phyloP scores from a whole-genome alignment of 495 filamentous ascomycete species.

The Margaritispora aquatica region DNA sequence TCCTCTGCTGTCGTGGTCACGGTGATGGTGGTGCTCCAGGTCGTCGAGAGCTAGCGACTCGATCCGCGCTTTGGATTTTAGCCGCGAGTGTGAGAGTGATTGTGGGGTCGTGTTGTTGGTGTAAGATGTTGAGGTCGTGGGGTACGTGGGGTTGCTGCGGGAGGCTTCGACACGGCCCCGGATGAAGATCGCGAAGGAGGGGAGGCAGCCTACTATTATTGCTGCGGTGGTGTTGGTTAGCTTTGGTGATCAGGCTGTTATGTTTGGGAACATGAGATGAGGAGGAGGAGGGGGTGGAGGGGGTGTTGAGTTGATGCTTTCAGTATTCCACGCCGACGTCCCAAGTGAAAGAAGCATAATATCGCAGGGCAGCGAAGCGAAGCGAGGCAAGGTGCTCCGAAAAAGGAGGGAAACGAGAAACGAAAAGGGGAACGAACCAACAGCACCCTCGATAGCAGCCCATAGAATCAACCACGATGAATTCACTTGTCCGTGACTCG shows the following conservation, averaged over 20 bases:
- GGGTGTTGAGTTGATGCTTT: no score
- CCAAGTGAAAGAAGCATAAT: background rate
- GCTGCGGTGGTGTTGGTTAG: slow-evolving; percentile 1
- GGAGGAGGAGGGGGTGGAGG: background rate
- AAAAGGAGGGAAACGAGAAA: background rate
- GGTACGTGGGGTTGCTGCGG: background rate
- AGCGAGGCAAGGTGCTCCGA: no score
- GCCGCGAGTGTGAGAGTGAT: background rate
- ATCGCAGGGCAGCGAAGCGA: no score
- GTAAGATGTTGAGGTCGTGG: background rate
- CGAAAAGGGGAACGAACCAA: slow-evolving; percentile 6
- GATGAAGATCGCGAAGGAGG: slow-evolving; percentile 23
- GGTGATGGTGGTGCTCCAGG: background rate
- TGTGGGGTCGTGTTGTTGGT: background rate
- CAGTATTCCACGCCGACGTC: no score
- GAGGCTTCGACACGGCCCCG: slow-evolving; percentile 13
- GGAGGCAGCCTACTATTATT: slow-evolving; percentile 24
- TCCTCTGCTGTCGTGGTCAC: background rate
- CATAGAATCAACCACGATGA: slow-evolving; percentile 23
- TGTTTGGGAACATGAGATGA: background rate
- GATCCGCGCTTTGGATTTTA: background rate
- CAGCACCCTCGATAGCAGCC: slow-evolving; percentile 16
- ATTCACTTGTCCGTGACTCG: slow-evolving; percentile 11
- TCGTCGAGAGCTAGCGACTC: slow-evolving; percentile 7
- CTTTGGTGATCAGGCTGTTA: background rate